A percentile compares a stretch with the other conserved stretches of the same genome.
These are phyloP conservation scores for Chaetomium globosum DNA, from an alignment of 2,329 filamentous ascomycete genomes.

Conservation along the genomic window DNA sequence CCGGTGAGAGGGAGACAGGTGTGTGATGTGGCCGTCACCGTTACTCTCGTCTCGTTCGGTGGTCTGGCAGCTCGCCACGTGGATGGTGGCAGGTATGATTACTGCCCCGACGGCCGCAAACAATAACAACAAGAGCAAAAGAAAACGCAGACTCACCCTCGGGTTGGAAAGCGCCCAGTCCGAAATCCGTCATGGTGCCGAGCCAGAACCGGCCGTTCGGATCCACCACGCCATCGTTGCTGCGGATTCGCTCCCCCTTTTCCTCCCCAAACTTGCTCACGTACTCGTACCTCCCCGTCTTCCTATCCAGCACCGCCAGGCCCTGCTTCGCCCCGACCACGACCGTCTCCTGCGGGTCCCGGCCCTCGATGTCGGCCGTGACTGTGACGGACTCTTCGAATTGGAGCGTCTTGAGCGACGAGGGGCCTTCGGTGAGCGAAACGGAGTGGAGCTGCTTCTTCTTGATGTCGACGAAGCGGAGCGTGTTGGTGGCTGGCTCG, in stretches of 20 bases:
- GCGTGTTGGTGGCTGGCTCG: conserved; percentile 63
- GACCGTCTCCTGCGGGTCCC: conserved; percentile 65
- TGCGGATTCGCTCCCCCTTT: conserved; percentile 59
- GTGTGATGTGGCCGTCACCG: conserved; percentile 11
- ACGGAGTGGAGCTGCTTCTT: conserved; percentile 73
- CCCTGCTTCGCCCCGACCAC: conserved; percentile 80
- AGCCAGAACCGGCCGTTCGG: conserved; percentile 81
- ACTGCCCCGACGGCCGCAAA: conserved; percentile 12
- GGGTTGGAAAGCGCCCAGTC: conserved; percentile 58
- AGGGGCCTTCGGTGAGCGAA: conserved; percentile 63
- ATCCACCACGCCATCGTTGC: conserved; percentile 84
- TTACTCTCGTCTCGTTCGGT: not conserved
- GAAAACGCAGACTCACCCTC: conserved; percentile 51
- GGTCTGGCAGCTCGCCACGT: conserved; percentile 17
- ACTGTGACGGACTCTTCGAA: conserved; percentile 61
- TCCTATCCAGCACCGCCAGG: conserved; percentile 73
- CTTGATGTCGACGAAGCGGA: conserved; percentile 84
- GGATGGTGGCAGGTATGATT: not conserved
- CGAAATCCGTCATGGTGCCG: conserved; percentile 80
- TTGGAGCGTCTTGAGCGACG: conserved; percentile 63
- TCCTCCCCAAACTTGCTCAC: conserved; percentile 51
- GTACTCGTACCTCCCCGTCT: conserved; percentile 57
- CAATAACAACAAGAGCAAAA: not conserved
- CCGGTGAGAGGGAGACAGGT: not conserved
- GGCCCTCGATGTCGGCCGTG: conserved; percentile 76